Base-by-base conservation (phyloP, 768 basidiomycete species). In the Agaricus bisporus region DNA sequence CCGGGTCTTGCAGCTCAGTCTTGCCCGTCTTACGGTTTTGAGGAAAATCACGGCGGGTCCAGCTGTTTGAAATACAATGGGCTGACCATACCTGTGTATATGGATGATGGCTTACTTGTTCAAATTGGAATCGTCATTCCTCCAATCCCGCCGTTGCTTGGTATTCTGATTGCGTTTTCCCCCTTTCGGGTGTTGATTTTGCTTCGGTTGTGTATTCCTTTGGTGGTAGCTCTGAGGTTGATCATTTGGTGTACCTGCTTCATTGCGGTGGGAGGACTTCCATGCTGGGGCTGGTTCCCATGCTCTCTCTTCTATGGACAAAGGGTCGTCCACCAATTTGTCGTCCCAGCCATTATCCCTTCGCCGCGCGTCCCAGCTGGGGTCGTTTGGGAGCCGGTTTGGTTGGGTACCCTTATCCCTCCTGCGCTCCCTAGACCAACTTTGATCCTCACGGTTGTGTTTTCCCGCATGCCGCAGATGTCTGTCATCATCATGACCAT, bases 241-340 rank as follows among this genome's bases (percentile, higher is more conserved):
- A 14, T 20, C 41, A 9, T 41, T 46, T 8, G 35, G 35, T 8
- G 36, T 38, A 44, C 28, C 32, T 39, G 29, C 32, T 15, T 48
- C 51, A 20, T 48, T 41, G 4, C 54, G 37, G 37, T 57, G 48
- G 20, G 75, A 73, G 48, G 78, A 64, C 55, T 83, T 77, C 86
- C 86, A 88, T 5, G 78, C 75, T 22, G 83, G 78, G 36, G 83
- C 83, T 54, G 86, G 86, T 59, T 86, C 85, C 86, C 86, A 88
- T 54, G 81, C 70, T 47, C 86, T 79, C 48, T 85, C 80, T 63
- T 78, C 77, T 17, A 63, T 37, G 12, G 60, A 50, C n/a, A 62
- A 53, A 18, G 51, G 41, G 38, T 58, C 63, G 18, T 63, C 64
- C 41, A 69, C 37, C 15, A 53, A 17, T 45, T 65, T 64, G 37